Conservation (phyloP, 306 rosid species). For the Begonia peltatifolia region DNA sequence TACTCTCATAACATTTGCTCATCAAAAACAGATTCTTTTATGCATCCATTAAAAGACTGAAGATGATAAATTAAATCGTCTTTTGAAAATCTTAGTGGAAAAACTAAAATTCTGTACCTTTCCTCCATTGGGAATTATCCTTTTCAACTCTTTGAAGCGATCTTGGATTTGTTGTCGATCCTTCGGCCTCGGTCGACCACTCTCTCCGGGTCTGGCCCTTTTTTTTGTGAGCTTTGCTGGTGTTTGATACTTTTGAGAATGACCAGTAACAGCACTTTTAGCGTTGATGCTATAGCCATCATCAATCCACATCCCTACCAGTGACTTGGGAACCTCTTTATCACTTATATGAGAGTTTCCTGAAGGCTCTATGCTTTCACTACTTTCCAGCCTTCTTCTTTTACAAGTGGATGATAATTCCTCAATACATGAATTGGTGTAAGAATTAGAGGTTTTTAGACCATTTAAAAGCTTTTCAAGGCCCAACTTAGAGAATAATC, state of each 20-base stretch:
- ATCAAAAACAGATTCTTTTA: no score
- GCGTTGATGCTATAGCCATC: constrained; percentile 38
- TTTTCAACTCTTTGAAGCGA: constrained; percentile 68
- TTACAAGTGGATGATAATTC: constrained; percentile 19
- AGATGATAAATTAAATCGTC: not conserved
- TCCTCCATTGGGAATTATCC: constrained; percentile 65
- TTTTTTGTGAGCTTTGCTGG: constrained; percentile 34
- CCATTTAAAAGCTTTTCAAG: constrained; percentile 50
- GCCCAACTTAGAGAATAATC: constrained; percentile 58
- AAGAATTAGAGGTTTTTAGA: constrained; percentile 20
- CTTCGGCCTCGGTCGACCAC: constrained; percentile 74
- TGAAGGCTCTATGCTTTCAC: constrained; percentile 12
- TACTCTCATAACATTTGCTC: no score
- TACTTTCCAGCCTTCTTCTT: constrained; percentile 23
- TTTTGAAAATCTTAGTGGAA: constrained; percentile 7
- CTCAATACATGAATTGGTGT: constrained; percentile 23
- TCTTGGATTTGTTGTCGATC: constrained; percentile 98
- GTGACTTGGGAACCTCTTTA: constrained; percentile 42
- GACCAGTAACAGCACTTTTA: constrained; percentile 18
- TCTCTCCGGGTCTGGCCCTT: constrained; percentile 70
- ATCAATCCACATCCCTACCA: constrained; percentile 40
- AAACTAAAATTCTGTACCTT: constrained; percentile 32
- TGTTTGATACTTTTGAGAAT: constrained; percentile 35
- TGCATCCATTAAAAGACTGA: not conserved
- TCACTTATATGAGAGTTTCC: constrained; percentile 16